These are phyloP conservation scores for Exutisphaerella laricina DNA, from an alignment of 2,329 filamentous ascomycete species.

Conservation along the genomic window DNA sequence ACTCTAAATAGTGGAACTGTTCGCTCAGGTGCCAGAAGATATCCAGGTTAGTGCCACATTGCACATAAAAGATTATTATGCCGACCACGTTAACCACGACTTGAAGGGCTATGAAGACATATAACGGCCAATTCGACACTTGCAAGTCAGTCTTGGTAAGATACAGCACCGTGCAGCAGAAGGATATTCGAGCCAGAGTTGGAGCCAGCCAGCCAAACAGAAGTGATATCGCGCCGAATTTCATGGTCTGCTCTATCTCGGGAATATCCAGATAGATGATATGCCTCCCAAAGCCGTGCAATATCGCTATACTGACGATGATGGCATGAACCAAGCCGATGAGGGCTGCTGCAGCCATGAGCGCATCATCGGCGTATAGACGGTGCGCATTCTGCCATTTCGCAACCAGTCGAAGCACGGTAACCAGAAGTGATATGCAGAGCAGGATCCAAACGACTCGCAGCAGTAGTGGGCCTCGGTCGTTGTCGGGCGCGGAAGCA, in stretches of 20 bases:
- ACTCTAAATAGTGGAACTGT: conserved; percentile 14
- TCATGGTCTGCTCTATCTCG: conserved; percentile 17
- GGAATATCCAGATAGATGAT: conserved; percentile 19
- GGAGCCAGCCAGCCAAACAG: conserved; percentile 24
- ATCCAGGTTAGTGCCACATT: conserved; percentile 26
- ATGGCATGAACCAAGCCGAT: conserved; percentile 24
- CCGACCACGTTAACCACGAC: conserved; percentile 24
- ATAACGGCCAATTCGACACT: conserved; percentile 27
- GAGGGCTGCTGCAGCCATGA: conserved; percentile 25
- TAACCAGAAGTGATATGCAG: conserved; percentile 23
- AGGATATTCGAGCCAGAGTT: conserved; percentile 27
- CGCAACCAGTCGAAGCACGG: conserved; percentile 19
- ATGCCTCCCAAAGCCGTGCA: conserved; percentile 26
- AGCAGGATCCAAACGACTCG: conserved; percentile 24
- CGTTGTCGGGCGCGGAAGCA: conserved; percentile 8
- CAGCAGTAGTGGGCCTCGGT: conserved; percentile 12
- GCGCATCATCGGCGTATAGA: conserved; percentile 26
- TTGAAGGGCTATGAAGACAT: conserved; percentile 25
- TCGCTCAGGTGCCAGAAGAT: conserved; percentile 18
- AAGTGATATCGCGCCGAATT: conserved; percentile 22
- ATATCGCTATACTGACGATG: conserved; percentile 18
- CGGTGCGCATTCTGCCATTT: conserved; percentile 24
- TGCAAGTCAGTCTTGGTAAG: conserved; percentile 25
- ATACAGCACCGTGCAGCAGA: conserved; percentile 28
- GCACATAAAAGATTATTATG: conserved; percentile 22